Evolutionary conservation across 306 rosid species (phyloP).

Genomic region (Mimosa bimucronata): DNA sequence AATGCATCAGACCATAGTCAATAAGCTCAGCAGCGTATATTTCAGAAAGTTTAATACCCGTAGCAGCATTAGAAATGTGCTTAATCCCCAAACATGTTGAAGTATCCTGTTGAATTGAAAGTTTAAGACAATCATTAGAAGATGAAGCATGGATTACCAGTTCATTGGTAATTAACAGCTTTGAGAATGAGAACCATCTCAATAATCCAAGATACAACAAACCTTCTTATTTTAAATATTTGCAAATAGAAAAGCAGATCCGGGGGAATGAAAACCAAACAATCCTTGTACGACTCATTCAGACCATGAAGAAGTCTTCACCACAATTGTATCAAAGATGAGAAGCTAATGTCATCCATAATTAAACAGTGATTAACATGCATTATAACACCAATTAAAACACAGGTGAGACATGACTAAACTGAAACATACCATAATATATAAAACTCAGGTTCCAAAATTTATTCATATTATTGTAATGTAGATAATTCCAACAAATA

Average conservation of each 20-base stretch:
- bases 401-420: neutral
- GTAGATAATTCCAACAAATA: conserved; percentile 16
- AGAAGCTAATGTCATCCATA: neutral
- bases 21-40: conserved; percentile 70
- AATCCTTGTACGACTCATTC: neutral
- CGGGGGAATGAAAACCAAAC: neutral
- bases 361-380: neutral
- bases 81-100: conserved; percentile 70
- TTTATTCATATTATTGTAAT: neutral
- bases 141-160: conserved; percentile 6
- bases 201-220: conserved; percentile 6
- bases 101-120: conserved; percentile 61
- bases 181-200: conserved; percentile 7
- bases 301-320: neutral
- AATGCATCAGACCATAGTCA: conserved; percentile 48
- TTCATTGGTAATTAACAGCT: conserved; percentile 12
- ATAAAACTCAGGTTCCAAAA: neutral
- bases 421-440: neutral
- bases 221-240: neutral
- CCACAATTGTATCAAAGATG: neutral
- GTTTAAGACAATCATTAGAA: conserved; percentile 24
- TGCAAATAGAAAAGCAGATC: neutral
- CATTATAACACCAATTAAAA: neutral
- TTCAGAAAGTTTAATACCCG: conserved; percentile 67
- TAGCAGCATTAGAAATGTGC: conserved; percentile 47